Base-by-base conservation (phyloP, 2,329 filamentous ascomycete species). In the Aspergillus sp. region DNA sequence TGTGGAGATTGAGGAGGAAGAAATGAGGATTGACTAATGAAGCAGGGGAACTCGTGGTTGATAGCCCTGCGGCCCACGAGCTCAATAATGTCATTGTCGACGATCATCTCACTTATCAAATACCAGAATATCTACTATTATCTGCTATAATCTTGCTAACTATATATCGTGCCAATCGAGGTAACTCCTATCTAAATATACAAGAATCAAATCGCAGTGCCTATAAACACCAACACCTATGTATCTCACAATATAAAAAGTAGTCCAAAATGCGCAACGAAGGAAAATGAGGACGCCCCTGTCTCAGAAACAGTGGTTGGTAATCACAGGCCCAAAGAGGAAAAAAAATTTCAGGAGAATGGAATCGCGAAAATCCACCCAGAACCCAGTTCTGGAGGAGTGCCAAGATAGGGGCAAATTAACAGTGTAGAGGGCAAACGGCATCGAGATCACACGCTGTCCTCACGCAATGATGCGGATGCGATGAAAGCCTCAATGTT, bases 151-250 rank as follows among this genome's bases (percentile, higher is more conserved):
- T 46, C 22, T 46, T n/a, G 22, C 44, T 30, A 48, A 48, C 30
- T 48, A 45, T 50, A 37, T 51, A 58, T 33, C 44, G 15, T 46
- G 24, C 19, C 24, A n/a, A 37, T 37, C 6, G 22, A 34, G 27
- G 46, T 34, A 46, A 30, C 22, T n/a, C 49, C 49, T 30, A 30
- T 51, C 44, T 54, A 61, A 41, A 52, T 54, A 37, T 60, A 56
- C 51, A 62, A 55, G 51, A 53, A 51, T 19, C 58, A 60, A 30
- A 58, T 60, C 55, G 42, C 52, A 47, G 37, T 54, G 51, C 40
- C 52, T 62, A 58, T 51, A 49, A 59, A 55, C 54, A 54, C 54
- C 59, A 56, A 57, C 54, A 58, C 60, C 60, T 53, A 51, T 56
- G 52, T 60, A 60, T 56, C 50, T 52, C 57, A 60, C 58, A 59